Base-by-base conservation (phyloP, 2,329 filamentous ascomycete genomes). In the Talaromyces sp. region DNA sequence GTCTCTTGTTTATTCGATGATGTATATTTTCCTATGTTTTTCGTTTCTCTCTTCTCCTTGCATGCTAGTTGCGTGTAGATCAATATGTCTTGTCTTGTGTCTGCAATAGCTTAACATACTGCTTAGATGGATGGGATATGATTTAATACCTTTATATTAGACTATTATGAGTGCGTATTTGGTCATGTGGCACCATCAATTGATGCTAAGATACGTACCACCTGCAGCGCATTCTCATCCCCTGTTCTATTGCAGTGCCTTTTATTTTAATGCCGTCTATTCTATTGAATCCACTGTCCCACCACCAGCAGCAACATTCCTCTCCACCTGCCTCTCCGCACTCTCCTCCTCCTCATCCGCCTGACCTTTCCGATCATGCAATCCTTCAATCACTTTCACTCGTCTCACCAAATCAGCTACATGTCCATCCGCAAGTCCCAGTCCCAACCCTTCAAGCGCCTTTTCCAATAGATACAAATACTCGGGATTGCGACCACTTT, bases 401-500 rank as follows among this genome's bases (percentile, higher is more conserved):
- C 89, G 82, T 58, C 78, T 74, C 15, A 89, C 90, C 65, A 99
- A 76, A 74, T 97, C 92, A 52, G 83, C 86, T 55, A 99, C 82
- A 78, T 99, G 93, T 61, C 81, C 81, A 76, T 97, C 94, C 2
- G 84, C 85, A 69, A 89, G 94, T 54, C 89, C 89, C 2, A 83
- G 77, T 62, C 89, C 87, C 64, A 97, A 75, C 31, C 82, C 84
- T 60, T 85, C 75, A 63, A 99, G 79, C 6, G 90, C 89, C 58
- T 78, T 77, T 69, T 97, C 89, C 43, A 99, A 78, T 63, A 86
- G 81, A 69, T 90, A 87, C 41, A 99, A 79, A 74, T 99, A 99
- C 69, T 97, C 93, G 60, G 81, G 85, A 73, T 97, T 97, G 69
- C 87, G 84, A 0, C 94, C 94, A 73, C 91, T 97, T 22, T 92